Evolutionary conservation across 305 asterid species (phyloP).

Genomic region (Solanum hybrid): DNA sequence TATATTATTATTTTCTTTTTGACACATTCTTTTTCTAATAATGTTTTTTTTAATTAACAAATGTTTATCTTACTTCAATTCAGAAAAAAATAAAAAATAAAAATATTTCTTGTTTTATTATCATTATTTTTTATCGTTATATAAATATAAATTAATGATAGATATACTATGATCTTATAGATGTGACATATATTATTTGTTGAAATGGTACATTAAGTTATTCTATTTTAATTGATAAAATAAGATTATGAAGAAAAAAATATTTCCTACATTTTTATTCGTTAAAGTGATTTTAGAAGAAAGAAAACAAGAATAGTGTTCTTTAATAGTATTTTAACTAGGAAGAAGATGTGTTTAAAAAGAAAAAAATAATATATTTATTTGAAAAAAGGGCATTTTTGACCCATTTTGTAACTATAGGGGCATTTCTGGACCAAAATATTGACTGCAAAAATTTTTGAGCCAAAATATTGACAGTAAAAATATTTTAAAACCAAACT

Average conservation of each 20-base stretch:
- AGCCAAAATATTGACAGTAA: not conserved
- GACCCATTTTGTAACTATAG: not conserved
- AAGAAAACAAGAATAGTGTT: not conserved
- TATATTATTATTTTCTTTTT: no score
- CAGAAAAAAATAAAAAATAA: no score
- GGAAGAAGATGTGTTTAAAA: not conserved
- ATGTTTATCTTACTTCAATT: not conserved
- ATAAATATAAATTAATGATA: not conserved
- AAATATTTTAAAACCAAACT: fast-evolving
- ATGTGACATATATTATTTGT: not conserved
- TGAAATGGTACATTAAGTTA: no score
- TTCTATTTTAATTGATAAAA: not conserved
- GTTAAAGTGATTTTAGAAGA: not conserved
- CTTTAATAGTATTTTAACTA: not conserved
- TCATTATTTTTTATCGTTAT: no score
- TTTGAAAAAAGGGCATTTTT: no score
- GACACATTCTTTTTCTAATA: not conserved
- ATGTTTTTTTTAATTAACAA: not conserved
- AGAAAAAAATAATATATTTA: no score
- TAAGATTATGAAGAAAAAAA: not conserved
- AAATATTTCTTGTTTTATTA: not conserved
- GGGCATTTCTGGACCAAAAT: fast-evolving
- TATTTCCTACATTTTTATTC: not conserved
- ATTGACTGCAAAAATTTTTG: not conserved
- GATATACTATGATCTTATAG: not conserved